Percentiles rank a stretch among this genome's conserved stretches.
phyloP scores from a whole-genome alignment of 2,329 filamentous ascomycete species.

The Verticillium longisporum region DNA sequence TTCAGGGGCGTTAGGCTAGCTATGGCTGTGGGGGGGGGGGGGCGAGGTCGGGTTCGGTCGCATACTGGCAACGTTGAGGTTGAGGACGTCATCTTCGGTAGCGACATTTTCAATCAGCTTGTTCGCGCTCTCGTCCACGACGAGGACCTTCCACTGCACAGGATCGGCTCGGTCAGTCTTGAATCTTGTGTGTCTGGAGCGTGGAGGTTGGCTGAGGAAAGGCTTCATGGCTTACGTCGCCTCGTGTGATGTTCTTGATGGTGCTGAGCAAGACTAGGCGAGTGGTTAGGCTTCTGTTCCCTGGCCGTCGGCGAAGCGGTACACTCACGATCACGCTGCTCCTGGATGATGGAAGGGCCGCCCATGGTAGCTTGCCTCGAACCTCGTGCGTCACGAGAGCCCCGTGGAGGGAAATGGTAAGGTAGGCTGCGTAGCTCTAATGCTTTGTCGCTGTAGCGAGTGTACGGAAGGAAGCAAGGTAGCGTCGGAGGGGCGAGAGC shows the following conservation, averaged over 20 bases:
- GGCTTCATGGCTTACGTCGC: conserved; percentile 56
- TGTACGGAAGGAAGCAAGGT: neutral
- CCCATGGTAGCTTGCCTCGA: conserved; percentile 55
- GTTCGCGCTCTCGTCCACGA: conserved; percentile 77
- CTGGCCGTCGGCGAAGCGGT: neutral
- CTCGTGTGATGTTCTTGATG: conserved; percentile 70
- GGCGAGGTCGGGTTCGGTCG: conserved; percentile 6
- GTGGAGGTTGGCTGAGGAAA: neutral
- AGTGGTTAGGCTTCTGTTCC: conserved; percentile 21
- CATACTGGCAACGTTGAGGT: conserved; percentile 91
- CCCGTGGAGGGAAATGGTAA: neutral
- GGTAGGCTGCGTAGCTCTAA: neutral
- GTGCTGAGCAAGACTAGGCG: conserved; percentile 57
- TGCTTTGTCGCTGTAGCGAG: neutral
- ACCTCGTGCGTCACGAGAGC: conserved; percentile 7
- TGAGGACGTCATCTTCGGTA: conserved; percentile 94
- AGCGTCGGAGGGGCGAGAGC: neutral
- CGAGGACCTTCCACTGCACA: conserved; percentile 87
- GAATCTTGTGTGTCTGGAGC: neutral
- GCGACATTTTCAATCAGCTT: conserved; percentile 86
- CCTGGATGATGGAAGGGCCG: conserved; percentile 60
- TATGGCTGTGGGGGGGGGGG: neutral
- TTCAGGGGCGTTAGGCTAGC: conserved; percentile 9
- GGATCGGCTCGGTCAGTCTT: neutral
- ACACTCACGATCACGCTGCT: conserved; percentile 48